Percentiles rank a stretch among this genome's conserved stretches.
phyloP scores from a whole-genome alignment of 2,329 filamentous ascomycete genomes.

The Neoascochyta sp. region DNA sequence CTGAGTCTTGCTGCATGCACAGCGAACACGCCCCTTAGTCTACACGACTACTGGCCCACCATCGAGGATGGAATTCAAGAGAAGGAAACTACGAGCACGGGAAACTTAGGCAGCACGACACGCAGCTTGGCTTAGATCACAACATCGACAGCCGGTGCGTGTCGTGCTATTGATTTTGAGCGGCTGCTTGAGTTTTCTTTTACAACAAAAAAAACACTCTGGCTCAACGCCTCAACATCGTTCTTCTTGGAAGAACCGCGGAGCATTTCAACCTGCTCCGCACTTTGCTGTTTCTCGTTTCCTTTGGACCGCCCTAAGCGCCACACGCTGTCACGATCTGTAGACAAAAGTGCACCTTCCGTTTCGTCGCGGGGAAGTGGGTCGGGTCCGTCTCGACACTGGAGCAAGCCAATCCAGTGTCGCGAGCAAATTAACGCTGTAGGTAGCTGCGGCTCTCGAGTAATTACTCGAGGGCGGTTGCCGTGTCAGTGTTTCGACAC shows the following conservation, averaged over 20 bases:
- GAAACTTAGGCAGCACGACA: constrained; percentile 33
- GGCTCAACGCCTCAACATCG: constrained; percentile 72
- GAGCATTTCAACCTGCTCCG: constrained; percentile 63
- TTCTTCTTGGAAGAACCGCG: constrained; percentile 41
- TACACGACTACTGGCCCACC: constrained; percentile 20
- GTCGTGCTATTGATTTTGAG: constrained; percentile 53
- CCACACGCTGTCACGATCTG: too few species aligned
- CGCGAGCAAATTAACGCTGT: too few species aligned
- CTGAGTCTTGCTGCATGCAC: constrained; percentile 20
- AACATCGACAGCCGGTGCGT: constrained; percentile 62
- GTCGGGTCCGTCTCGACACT: too few species aligned
- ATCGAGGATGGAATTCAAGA: constrained; percentile 13
- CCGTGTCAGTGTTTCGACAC: too few species aligned
- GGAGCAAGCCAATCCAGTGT: too few species aligned
- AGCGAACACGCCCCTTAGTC: constrained; percentile 26
- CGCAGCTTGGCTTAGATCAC: constrained; percentile 54
- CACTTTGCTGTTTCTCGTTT: constrained; percentile 28
- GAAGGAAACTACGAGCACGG: constrained; percentile 22
- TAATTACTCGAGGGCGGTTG: too few species aligned
- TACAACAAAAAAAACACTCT: constrained; percentile 73
- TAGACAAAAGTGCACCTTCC: too few species aligned
- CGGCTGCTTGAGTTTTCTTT: constrained; percentile 70
- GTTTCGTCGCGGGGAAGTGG: too few species aligned
- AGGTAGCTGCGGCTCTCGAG: too few species aligned
- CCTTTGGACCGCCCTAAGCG: constrained; percentile 12